A percentile compares a stretch with the other conserved stretches of the same genome.
Evolutionary conservation across 306 rosid genomes (phyloP).

Genomic region (Quillaja saponaria): DNA sequence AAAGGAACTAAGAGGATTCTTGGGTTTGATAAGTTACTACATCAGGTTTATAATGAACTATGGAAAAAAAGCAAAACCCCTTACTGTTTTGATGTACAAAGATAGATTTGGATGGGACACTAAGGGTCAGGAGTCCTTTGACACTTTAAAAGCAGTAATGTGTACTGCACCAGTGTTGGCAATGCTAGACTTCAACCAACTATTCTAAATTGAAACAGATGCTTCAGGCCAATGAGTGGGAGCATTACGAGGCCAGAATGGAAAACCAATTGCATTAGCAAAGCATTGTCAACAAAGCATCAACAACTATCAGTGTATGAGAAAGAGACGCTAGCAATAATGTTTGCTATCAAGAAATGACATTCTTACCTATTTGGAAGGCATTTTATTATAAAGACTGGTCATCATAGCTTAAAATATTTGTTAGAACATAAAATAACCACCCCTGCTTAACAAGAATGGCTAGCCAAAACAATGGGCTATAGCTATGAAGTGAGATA

Average conservation of each 20-base stretch:
- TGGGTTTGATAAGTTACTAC: not conserved
- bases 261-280: not conserved
- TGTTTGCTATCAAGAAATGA: not conserved
- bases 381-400: not conserved
- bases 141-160: accelerated
- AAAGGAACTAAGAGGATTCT: not conserved
- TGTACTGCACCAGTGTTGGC: not conserved
- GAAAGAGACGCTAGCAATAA: not conserved
- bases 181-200: not conserved
- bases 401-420: not conserved
- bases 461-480: not conserved
- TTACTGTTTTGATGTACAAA: not conserved
- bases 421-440: not conserved
- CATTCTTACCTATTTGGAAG: not conserved
- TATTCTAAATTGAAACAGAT: not conserved
- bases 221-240: not conserved
- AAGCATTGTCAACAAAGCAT: not conserved
- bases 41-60: not conserved
- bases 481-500: not conserved
- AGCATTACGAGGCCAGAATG: accelerated
- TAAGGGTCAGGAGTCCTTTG: accelerated
- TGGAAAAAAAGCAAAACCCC: not conserved
- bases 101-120: not conserved
- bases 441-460: not conserved
- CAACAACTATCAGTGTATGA: not conserved